phyloP scores from a whole-genome alignment of 2,329 filamentous ascomycete genomes.

The Huntiella moniliformis region DNA sequence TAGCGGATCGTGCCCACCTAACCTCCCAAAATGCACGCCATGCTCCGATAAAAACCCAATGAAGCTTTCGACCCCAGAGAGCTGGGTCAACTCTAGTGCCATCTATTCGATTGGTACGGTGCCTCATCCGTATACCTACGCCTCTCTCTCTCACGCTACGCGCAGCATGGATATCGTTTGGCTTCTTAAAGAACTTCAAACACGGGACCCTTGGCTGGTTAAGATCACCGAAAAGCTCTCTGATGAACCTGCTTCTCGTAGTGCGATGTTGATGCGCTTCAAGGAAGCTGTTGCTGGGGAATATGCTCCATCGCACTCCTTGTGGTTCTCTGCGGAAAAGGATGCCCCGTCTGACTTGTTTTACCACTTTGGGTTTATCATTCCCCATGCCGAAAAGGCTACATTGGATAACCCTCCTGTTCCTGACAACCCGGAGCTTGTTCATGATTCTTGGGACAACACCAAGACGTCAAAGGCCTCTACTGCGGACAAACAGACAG shows the following conservation, averaged over 20 bases:
- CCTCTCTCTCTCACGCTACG: conserved; percentile 44
- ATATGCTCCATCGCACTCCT: conserved; percentile 36
- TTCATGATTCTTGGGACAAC: conserved; percentile 15
- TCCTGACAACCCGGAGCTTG: conserved; percentile 26
- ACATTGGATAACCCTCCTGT: conserved; percentile 10
- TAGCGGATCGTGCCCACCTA: conserved; percentile 60
- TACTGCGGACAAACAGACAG: background rate
- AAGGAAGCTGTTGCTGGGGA: conserved; percentile 65
- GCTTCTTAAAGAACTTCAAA: conserved; percentile 43
- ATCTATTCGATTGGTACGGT: conserved; percentile 72
- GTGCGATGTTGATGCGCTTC: conserved; percentile 49
- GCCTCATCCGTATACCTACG: conserved; percentile 77
- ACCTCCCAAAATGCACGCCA: conserved; percentile 51
- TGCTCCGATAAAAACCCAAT: conserved; percentile 49
- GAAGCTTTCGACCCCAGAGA: conserved; percentile 44
- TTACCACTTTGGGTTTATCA: conserved; percentile 75
- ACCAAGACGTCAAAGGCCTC: background rate
- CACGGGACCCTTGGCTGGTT: conserved; percentile 62
- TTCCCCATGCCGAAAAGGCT: conserved; percentile 34
- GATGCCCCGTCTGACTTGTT: conserved; percentile 52
- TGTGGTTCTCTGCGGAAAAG: conserved; percentile 66
- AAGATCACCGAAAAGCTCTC: conserved; percentile 51
- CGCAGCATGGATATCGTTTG: conserved; percentile 42
- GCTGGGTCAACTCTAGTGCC: conserved; percentile 52
- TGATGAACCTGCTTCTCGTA: conserved; percentile 27